These are phyloP conservation scores for Eucalyptus erythrocorys DNA, from an alignment of 345 rosid genomes.

Conservation along the genomic window DNA sequence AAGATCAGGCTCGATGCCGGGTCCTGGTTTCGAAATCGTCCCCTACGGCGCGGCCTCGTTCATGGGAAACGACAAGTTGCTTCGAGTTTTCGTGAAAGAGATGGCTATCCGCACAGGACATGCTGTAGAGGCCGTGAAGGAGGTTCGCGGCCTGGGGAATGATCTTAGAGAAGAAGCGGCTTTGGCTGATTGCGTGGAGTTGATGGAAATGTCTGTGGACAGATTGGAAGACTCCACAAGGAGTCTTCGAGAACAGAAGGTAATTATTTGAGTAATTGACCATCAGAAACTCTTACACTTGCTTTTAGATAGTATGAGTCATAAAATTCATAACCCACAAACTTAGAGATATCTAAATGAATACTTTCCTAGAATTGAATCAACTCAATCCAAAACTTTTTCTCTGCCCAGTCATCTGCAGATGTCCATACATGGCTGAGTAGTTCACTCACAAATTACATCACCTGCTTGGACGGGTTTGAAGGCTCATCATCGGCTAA, in stretches of 20 bases:
- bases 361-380: background rate
- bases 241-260: slow-evolving; percentile 21
- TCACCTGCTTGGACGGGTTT: slow-evolving; percentile 65
- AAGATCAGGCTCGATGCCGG: slow-evolving; percentile 26
- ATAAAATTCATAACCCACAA: background rate
- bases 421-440: slow-evolving; percentile 77
- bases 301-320: background rate
- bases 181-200: slow-evolving; percentile 35
- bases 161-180: slow-evolving; percentile 21
- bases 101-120: slow-evolving; percentile 8
- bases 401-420: slow-evolving; percentile 8
- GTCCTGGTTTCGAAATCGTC: slow-evolving; percentile 18
- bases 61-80: slow-evolving; percentile 8
- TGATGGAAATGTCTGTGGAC: slow-evolving; percentile 47
- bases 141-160: slow-evolving; percentile 9
- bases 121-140: background rate
- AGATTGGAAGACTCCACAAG: slow-evolving; percentile 33
- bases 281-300: background rate
- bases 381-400: background rate
- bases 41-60: background rate
- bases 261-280: background rate
- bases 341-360: background rate
- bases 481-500: slow-evolving; percentile 7
- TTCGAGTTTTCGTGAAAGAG: slow-evolving; percentile 24
- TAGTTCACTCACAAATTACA: slow-evolving; percentile 62